Conservation (phyloP, 2,329 filamentous ascomycete species). For the Eutypella sp. region DNA sequence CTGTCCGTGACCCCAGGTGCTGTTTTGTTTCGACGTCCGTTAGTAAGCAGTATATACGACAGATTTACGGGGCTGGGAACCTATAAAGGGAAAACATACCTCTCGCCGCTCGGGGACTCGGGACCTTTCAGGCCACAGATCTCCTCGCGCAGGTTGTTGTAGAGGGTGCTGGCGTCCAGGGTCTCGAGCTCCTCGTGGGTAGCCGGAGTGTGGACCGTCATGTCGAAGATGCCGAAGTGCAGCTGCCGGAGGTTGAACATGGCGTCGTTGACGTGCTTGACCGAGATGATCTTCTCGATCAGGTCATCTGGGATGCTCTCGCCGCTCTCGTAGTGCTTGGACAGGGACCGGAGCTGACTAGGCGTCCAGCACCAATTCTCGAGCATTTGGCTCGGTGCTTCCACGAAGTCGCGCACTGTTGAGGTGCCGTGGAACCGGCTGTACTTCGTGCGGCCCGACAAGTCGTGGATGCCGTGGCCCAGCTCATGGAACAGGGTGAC, state of each 20-base stretch:
- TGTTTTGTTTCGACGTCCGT: conserved; percentile 23
- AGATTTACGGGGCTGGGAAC: too few relatives aligned
- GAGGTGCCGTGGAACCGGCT: conserved; percentile 64
- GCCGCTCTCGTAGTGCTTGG: conserved; percentile 66
- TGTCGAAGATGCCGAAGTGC: conserved; percentile 79
- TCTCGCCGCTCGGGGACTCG: conserved; percentile 55
- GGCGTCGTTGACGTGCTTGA: conserved; percentile 76
- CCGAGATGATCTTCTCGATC: conserved; percentile 67
- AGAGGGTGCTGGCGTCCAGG: conserved; percentile 60
- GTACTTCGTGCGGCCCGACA: conserved; percentile 58
- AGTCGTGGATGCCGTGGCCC: conserved; percentile 66
- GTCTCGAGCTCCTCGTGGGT: conserved; percentile 64
- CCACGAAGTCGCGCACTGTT: conserved; percentile 64
- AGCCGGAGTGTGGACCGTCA: conserved; percentile 69
- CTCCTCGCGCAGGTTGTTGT: conserved; percentile 68
- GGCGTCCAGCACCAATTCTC: conserved; percentile 74
- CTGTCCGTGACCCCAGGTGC: conserved; percentile 70
- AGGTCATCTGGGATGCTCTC: conserved; percentile 70
- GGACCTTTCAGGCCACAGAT: conserved; percentile 72
- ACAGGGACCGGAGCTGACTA: conserved; percentile 59
- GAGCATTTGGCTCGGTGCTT: conserved; percentile 68
- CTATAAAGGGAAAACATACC: conserved; percentile 36
- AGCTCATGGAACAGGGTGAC: conserved; percentile 78
- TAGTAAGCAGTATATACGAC: conserved; percentile 21
- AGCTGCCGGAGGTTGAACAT: conserved; percentile 75